Evolutionary conservation across 305 asterid species (phyloP).

Genomic region (Euphrasia arctica): DNA sequence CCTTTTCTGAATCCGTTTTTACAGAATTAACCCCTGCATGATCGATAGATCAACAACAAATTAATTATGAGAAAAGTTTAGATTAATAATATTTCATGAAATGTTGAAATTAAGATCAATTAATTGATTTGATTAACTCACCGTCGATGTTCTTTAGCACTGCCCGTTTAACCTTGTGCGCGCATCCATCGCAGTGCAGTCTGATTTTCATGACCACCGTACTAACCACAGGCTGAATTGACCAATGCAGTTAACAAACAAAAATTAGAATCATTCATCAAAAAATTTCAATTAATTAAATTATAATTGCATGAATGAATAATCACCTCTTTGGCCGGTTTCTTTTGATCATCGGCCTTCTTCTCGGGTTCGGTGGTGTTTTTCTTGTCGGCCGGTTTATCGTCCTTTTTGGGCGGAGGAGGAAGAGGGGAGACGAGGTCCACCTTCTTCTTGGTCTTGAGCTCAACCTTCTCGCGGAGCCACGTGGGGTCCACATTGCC

Average conservation of each 20-base stretch:
- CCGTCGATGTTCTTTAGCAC: constrained; percentile 59
- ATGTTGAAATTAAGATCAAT: too few relatives aligned
- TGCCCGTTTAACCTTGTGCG: constrained; percentile 60
- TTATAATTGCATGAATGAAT: neutral
- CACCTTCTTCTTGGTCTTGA: constrained; percentile 77
- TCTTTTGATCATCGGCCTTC: constrained; percentile 31
- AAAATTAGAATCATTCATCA: neutral
- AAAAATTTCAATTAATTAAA: neutral
- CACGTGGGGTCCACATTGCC: constrained; percentile 80
- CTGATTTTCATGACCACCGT: constrained; percentile 59
- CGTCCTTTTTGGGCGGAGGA: constrained; percentile 62
- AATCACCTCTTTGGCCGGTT: constrained; percentile 60
- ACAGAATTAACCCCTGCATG: constrained; percentile 55
- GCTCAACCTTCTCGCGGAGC: constrained; percentile 66
- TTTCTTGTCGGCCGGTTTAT: constrained; percentile 20
- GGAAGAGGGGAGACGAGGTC: constrained; percentile 63
- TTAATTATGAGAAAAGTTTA: too few relatives aligned
- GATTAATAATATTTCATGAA: too few relatives aligned
- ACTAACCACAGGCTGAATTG: constrained; percentile 44
- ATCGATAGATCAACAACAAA: neutral
- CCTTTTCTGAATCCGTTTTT: constrained; percentile 45
- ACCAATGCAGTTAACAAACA: neutral
- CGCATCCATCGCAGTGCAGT: constrained; percentile 84
- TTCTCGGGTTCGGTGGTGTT: constrained; percentile 41
- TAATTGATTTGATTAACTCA: constrained; percentile 27